These are phyloP conservation scores for Fusarium metavorans DNA, from an alignment of 2,329 filamentous ascomycete species.

Conservation along the genomic window DNA sequence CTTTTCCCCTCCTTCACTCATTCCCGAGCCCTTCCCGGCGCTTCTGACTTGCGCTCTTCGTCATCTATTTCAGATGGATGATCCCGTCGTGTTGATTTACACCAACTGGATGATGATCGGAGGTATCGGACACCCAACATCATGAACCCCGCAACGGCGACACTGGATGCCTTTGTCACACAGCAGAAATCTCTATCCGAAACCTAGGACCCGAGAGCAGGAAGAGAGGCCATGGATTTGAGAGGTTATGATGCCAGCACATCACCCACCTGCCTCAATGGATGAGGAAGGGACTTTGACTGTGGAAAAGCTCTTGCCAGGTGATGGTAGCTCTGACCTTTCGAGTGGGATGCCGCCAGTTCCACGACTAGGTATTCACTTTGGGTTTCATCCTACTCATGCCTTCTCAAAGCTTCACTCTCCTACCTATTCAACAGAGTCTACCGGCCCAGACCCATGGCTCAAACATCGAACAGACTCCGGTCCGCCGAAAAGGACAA, in stretches of 20 bases:
- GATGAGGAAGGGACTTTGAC: background rate
- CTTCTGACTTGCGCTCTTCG: background rate
- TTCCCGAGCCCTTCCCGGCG: background rate
- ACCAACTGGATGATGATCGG: background rate
- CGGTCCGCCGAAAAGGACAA: background rate
- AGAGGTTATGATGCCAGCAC: background rate
- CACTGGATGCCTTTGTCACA: background rate
- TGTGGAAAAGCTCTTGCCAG: background rate
- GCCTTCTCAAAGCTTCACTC: background rate
- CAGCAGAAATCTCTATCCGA: background rate
- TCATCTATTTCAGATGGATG: background rate
- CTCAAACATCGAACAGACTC: background rate
- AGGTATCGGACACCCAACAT: background rate
- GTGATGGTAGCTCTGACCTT: background rate
- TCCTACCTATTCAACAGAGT: background rate
- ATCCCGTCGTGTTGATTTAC: background rate
- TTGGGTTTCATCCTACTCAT: background rate
- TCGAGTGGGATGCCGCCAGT: background rate
- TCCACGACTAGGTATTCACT: background rate
- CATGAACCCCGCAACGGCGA: slow-evolving; percentile 18
- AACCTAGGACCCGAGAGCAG: background rate
- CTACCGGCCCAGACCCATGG: background rate
- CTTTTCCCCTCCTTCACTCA: background rate
- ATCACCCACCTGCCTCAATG: background rate
- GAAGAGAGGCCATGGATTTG: background rate